Conservation (phyloP, 2,329 filamentous ascomycete genomes). For the Aureobasidium musti region DNA sequence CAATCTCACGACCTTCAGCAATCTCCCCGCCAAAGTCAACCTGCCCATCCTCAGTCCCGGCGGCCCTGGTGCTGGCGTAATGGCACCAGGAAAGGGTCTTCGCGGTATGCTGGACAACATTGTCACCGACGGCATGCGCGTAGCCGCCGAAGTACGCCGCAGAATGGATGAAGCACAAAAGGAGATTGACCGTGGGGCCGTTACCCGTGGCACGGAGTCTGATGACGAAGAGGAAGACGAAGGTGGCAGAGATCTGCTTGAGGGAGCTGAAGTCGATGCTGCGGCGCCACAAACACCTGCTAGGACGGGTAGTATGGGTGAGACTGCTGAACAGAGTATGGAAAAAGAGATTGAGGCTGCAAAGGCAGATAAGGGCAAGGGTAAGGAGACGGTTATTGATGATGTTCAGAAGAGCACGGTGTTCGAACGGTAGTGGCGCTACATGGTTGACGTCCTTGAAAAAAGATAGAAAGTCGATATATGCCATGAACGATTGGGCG, state of each 20-base stretch:
- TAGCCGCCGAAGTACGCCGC: slow-evolving; percentile 86
- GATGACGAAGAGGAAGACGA: slow-evolving; percentile 71
- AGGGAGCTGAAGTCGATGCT: slow-evolving; percentile 51
- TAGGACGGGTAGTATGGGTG: not conserved
- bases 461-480: too few species aligned
- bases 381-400: slow-evolving; percentile 37
- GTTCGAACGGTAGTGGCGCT: slow-evolving; percentile 38
- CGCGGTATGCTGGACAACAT: slow-evolving; percentile 96
- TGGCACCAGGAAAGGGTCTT: slow-evolving; percentile 71
- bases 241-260: slow-evolving; percentile 57
- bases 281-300: slow-evolving; percentile 17
- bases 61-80: slow-evolving; percentile 53
- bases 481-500: too few species aligned
- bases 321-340: slow-evolving; percentile 10
- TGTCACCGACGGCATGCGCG: slow-evolving; percentile 94
- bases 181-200: slow-evolving; percentile 81
- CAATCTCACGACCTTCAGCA: slow-evolving; percentile 83
- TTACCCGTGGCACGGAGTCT: slow-evolving; percentile 55
- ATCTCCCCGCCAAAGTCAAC: slow-evolving; percentile 53
- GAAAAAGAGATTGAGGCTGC: slow-evolving; percentile 29
- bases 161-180: slow-evolving; percentile 95
- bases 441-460: too few species aligned
- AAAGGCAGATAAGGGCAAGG: slow-evolving; percentile 36
- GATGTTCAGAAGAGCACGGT: slow-evolving; percentile 42
- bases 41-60: slow-evolving; percentile 38